A percentile compares a stretch with the other conserved stretches of the same genome.
phyloP scores from a whole-genome alignment of 345 rosid genomes.

The Physaria fendleri region DNA sequence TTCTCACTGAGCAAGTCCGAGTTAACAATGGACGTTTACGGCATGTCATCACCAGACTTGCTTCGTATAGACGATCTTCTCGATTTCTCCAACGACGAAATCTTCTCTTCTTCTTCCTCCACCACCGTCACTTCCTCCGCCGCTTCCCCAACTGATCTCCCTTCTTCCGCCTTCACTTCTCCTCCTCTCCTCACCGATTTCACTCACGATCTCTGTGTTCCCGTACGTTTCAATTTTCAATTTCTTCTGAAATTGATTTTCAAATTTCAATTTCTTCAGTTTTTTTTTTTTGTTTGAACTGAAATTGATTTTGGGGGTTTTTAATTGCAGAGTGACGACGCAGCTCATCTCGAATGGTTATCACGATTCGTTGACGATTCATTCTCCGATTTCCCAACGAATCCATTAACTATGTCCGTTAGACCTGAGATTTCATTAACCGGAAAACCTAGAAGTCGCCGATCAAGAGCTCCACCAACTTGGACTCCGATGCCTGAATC shows the following conservation, averaged over 20 bases:
- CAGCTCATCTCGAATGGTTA: constrained; percentile 84
- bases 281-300: background rate
- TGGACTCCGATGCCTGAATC: constrained; percentile 33
- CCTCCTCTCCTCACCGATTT: constrained; percentile 40
- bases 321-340: constrained; percentile 57
- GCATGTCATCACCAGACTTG: constrained; percentile 37
- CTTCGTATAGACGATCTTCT: constrained; percentile 73
- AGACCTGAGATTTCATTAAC: constrained; percentile 37
- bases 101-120: constrained; percentile 34
- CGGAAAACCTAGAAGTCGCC: constrained; percentile 44
- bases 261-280: background rate
- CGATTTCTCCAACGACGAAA: constrained; percentile 54
- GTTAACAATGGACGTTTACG: constrained; percentile 47
- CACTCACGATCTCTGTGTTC: constrained; percentile 56
- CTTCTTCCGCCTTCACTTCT: constrained; percentile 23
- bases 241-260: no score
- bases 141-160: constrained; percentile 20
- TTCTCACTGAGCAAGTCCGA: constrained; percentile 9
- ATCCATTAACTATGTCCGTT: constrained; percentile 30
- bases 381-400: constrained; percentile 45
- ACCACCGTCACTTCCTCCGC: constrained; percentile 21
- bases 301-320: background rate
- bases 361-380: constrained; percentile 75
- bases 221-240: constrained; percentile 28
- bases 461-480: constrained; percentile 33